Evolutionary conservation across 1,139 yeast species (phyloP).

Genomic region (Saccharomyces hybrid): DNA sequence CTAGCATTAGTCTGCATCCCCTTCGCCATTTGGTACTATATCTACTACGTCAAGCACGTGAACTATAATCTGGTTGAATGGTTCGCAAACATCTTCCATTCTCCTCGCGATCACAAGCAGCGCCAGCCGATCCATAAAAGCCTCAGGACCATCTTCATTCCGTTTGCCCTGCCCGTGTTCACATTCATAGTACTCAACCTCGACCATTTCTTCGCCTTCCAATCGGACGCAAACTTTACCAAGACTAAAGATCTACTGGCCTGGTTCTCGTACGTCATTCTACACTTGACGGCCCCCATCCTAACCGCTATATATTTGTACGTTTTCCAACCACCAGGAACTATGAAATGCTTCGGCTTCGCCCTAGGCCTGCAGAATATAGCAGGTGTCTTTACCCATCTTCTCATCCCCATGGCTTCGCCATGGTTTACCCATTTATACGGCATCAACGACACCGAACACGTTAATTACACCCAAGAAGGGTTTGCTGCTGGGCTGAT

Average conservation of each 20-base stretch:
- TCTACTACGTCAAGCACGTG: constrained; percentile 18
- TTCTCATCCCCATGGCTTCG: constrained; percentile 58
- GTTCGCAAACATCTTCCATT: constrained; percentile 22
- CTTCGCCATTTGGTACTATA: constrained; percentile 20
- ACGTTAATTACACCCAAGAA: constrained; percentile 46
- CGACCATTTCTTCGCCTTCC: constrained; percentile 35
- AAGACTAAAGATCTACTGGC: constrained; percentile 46
- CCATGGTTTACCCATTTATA: constrained; percentile 63
- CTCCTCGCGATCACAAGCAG: constrained; percentile 10
- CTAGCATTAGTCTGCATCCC: constrained; percentile 12
- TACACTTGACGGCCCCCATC: constrained; percentile 56
- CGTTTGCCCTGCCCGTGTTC: constrained; percentile 23
- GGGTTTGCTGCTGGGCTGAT: constrained; percentile 68
- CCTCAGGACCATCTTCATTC: constrained; percentile 14
- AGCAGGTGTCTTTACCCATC: constrained; percentile 52
- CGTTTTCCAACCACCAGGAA: constrained; percentile 60
- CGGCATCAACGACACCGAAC: constrained; percentile 46
- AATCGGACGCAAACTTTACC: constrained; percentile 28
- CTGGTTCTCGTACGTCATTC: constrained; percentile 53
- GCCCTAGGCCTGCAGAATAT: constrained; percentile 55
- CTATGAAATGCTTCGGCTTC: constrained; percentile 43
- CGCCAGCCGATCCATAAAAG: constrained; percentile 14
- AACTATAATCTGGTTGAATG: constrained; percentile 21
- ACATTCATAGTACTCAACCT: constrained; percentile 31
- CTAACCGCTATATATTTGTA: constrained; percentile 55